Percentiles rank a stretch among this genome's conserved stretches.
These are phyloP conservation scores for Gastrolobium villosum DNA, from an alignment of 306 rosid species.

Conservation along the genomic window DNA sequence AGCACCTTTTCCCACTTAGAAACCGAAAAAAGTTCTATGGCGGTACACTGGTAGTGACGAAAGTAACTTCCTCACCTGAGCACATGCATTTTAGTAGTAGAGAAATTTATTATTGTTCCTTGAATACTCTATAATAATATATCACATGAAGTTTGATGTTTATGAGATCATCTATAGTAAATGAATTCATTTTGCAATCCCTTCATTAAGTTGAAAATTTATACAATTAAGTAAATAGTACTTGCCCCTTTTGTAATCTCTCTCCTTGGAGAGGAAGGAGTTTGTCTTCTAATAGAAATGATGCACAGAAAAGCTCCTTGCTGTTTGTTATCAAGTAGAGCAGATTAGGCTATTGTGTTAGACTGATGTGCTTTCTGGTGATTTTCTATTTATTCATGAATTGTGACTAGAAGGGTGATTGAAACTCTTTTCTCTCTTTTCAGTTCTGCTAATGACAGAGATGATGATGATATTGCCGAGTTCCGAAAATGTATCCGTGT, in stretches of 20 bases:
- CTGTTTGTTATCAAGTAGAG: conserved; percentile 19
- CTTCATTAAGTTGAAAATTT: background rate
- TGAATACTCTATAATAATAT: background rate
- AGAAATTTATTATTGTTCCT: conserved; percentile 24
- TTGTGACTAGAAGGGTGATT: conserved; percentile 33
- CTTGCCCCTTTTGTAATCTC: background rate
- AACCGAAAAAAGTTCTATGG: background rate
- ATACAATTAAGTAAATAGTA: background rate
- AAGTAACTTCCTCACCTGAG: conserved; percentile 2
- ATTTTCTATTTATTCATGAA: conserved; percentile 19
- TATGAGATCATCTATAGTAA: background rate
- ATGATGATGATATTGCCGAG: conserved; percentile 84
- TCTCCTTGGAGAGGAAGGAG: background rate
- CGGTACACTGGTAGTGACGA: conserved; percentile 19
- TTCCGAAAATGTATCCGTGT: conserved; percentile 81
- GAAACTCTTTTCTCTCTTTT: conserved; percentile 46
- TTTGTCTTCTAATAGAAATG: background rate
- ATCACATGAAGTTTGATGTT: conserved; percentile 34
- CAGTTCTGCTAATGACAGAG: conserved; percentile 86
- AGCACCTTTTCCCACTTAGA: conserved; percentile 5
- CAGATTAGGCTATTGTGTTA: conserved; percentile 31
- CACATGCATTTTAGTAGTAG: conserved; percentile 3
- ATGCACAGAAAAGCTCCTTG: background rate
- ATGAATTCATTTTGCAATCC: conserved; percentile 21
- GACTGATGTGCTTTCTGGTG: conserved; percentile 32